Conservation (phyloP, 169 alveolate species). For the Eimeria brunetti region DNA sequence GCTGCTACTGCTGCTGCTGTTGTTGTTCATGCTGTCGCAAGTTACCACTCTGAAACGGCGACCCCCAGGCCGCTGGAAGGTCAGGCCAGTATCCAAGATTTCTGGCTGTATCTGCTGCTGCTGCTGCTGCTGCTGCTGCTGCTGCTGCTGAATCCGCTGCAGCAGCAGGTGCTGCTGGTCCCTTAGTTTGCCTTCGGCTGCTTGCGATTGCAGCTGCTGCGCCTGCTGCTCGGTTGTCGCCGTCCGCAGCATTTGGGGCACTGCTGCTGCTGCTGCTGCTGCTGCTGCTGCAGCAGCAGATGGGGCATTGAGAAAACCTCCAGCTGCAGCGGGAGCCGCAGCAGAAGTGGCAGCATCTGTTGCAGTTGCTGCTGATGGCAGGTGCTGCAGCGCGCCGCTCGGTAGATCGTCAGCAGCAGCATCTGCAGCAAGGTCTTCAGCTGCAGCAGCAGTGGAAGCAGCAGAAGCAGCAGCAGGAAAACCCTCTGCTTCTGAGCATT, state of each 20-base stretch:
- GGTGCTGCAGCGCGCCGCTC: background rate
- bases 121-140: background rate
- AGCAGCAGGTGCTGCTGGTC: conserved; percentile 13
- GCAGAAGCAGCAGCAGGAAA: background rate
- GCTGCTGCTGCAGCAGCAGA: no score
- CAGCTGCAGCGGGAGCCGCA: background rate
- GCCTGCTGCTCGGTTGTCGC: background rate
- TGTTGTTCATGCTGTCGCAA: background rate
- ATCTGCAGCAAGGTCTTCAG: background rate
- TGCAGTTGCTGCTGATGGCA: background rate
- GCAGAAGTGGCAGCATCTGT: background rate
- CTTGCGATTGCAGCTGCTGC: background rate
- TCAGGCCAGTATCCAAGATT: background rate
- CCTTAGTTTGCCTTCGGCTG: background rate
- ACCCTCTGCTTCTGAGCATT: background rate
- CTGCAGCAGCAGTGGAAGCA: background rate
- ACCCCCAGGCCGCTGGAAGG: background rate
- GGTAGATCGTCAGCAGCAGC: background rate
- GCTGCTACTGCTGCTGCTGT: conserved; percentile 7
- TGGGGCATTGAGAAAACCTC: background rate
- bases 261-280: background rate
- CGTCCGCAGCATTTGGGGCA: background rate
- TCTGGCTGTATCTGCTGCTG: background rate
- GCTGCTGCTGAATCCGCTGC: no score
- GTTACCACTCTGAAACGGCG: background rate